Evolutionary conservation across 108 stramenopile genomes (phyloP).

Genomic region (Cyclotella sp.): DNA sequence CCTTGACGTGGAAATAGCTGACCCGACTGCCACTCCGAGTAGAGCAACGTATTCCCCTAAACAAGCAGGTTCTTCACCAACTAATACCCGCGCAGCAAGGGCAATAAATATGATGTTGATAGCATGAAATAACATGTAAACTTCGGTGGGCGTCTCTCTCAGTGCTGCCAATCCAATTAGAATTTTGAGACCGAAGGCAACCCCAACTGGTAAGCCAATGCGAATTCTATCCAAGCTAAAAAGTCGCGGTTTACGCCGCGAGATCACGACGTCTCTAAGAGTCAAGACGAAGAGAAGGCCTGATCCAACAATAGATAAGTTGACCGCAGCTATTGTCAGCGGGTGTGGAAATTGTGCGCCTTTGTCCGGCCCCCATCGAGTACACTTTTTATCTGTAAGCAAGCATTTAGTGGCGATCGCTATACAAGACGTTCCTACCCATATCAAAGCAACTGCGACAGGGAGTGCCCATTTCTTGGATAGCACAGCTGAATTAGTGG

Average conservation of each 20-base stretch:
- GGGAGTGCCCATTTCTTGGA: background rate
- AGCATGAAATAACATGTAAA: conserved; percentile 1
- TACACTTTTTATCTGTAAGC: background rate
- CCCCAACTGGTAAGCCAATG: background rate
- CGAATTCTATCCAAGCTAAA: background rate
- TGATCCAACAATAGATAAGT: background rate
- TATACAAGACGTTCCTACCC: background rate
- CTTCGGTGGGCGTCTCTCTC: background rate
- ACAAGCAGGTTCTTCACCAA: background rate
- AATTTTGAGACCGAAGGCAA: background rate
- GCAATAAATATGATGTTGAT: background rate
- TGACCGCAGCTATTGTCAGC: background rate
- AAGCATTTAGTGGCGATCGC: background rate
- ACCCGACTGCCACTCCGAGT: background rate
- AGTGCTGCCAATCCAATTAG: background rate
- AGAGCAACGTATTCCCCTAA: background rate
- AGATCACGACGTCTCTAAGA: background rate
- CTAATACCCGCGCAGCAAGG: background rate
- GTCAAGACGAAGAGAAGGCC: background rate
- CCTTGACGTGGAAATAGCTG: background rate
- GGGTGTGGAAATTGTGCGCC: background rate
- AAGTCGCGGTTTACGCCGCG: background rate
- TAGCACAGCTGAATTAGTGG: background rate
- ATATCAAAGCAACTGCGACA: background rate
- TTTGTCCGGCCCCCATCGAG: background rate